Evolutionary conservation across 352 stramenopile genomes (phyloP).

Genomic region (Globisporangium lucens): DNA sequence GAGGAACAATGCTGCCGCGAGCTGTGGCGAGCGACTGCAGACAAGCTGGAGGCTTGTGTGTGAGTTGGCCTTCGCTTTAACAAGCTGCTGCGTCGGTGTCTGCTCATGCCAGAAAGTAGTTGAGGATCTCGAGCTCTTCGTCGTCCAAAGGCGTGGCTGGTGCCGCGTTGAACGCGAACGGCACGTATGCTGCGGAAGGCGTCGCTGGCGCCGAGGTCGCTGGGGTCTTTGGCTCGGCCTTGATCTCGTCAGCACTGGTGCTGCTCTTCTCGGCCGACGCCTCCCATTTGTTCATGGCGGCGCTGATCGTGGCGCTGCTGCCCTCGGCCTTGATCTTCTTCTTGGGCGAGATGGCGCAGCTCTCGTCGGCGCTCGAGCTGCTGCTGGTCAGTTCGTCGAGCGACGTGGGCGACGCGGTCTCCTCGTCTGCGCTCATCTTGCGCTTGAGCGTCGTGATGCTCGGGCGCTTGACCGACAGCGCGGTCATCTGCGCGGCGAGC

Average conservation of each 20-base stretch:
- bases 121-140: conserved; percentile 43
- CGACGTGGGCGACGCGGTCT: conserved; percentile 33
- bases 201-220: conserved; percentile 4
- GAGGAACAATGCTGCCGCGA: neutral
- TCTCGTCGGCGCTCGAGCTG: conserved; percentile 15
- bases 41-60: neutral
- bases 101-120: conserved; percentile 37
- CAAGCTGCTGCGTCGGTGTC: neutral
- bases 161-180: conserved; percentile 23
- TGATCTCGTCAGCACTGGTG: neutral
- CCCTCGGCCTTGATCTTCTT: conserved; percentile 38
- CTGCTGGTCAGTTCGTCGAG: conserved; percentile 27
- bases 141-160: conserved; percentile 23
- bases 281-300: conserved; percentile 31
- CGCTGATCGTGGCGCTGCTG: conserved; percentile 10
- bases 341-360: conserved; percentile 41
- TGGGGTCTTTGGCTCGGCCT: neutral
- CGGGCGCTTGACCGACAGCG: conserved; percentile 39
- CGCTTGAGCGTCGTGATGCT: conserved; percentile 44
- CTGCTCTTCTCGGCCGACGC: conserved; percentile 1
- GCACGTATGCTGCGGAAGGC: conserved; percentile 20
- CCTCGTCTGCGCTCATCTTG: conserved; percentile 32
- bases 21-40: neutral
- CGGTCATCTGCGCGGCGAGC: conserved; percentile 10
- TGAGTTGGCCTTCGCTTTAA: neutral